These are phyloP conservation scores for Parachaetomium inaequale DNA, from an alignment of 495 filamentous ascomycete species.

Conservation along the genomic window DNA sequence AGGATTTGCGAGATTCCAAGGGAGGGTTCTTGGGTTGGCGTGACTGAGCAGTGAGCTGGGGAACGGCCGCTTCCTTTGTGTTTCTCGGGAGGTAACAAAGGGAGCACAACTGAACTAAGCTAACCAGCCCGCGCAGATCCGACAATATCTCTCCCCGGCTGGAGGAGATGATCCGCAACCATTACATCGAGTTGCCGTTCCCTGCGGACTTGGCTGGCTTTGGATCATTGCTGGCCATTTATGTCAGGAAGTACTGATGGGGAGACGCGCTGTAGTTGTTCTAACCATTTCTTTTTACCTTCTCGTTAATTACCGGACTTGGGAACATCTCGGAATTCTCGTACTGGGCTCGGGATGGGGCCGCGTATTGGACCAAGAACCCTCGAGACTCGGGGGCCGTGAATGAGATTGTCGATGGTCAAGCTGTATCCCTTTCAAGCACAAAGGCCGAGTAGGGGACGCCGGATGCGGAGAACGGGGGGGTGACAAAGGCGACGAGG, in stretches of 20 bases:
- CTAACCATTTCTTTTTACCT: no score
- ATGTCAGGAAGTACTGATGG: conserved; percentile 5
- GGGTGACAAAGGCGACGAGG: neutral
- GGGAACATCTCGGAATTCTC: no score
- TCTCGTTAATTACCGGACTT: no score
- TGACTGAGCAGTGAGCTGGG: conserved; percentile 1
- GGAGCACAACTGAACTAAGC: neutral
- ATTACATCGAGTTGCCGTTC: conserved; percentile 3
- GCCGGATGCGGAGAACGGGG: neutral
- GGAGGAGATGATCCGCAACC: conserved; percentile 12
- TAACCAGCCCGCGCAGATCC: neutral
- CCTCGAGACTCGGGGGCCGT: neutral
- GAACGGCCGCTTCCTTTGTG: neutral
- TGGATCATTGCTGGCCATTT: neutral
- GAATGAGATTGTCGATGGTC: neutral
- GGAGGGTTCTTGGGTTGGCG: neutral
- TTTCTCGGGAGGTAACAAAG: no score
- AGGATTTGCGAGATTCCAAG: conserved; percentile 2
- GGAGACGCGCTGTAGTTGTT: no score
- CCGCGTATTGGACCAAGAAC: no score
- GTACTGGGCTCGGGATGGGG: no score
- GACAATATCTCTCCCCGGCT: conserved; percentile 10
- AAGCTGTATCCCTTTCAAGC: neutral
- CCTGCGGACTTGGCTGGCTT: conserved; percentile 4
- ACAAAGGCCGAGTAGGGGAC: neutral